Conservation (phyloP, 23 red algal species). For the Pyropia haitanensis region DNA sequence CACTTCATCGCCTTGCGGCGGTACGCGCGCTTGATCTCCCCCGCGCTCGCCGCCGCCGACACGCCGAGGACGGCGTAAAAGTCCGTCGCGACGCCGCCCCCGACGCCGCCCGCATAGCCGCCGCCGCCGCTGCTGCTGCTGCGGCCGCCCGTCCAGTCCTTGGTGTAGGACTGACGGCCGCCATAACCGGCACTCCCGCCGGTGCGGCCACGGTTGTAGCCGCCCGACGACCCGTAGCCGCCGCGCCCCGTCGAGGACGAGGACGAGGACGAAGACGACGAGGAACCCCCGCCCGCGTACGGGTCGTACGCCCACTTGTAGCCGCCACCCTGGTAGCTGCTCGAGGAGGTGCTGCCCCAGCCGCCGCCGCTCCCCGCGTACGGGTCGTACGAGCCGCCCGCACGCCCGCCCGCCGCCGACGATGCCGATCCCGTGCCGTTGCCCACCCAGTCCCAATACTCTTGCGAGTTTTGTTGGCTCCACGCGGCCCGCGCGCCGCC, state of each 20-base stretch:
- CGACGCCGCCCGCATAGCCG: background rate
- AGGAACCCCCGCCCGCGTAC: background rate
- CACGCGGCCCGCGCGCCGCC: conserved; percentile 12
- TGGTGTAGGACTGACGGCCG: conserved; percentile 3
- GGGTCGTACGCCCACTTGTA: conserved; percentile 29
- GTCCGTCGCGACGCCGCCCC: conserved; percentile 14
- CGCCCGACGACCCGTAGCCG: background rate
- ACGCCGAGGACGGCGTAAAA: conserved; percentile 79
- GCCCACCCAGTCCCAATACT: conserved; percentile 55
- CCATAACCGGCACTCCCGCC: background rate
- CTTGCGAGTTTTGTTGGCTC: conserved; percentile 28
- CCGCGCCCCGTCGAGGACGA: background rate
- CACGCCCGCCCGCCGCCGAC: background rate
- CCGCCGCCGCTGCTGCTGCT: background rate
- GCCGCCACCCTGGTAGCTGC: conserved; percentile 32
- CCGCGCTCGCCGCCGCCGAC: conserved; percentile 36
- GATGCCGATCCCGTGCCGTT: conserved; percentile 1
- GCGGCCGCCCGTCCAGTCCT: conserved; percentile 4
- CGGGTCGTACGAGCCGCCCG: background rate
- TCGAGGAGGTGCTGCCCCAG: background rate
- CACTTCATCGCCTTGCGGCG: conserved; percentile 67
- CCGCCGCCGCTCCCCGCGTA: conserved; percentile 1
- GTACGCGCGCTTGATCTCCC: conserved; percentile 87
- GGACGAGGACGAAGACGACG: background rate
- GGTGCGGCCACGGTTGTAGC: conserved; percentile 5